Evolutionary conservation across 108 stramenopile species (phyloP).

Genomic region (Fragilariopsis cylindrus): DNA sequence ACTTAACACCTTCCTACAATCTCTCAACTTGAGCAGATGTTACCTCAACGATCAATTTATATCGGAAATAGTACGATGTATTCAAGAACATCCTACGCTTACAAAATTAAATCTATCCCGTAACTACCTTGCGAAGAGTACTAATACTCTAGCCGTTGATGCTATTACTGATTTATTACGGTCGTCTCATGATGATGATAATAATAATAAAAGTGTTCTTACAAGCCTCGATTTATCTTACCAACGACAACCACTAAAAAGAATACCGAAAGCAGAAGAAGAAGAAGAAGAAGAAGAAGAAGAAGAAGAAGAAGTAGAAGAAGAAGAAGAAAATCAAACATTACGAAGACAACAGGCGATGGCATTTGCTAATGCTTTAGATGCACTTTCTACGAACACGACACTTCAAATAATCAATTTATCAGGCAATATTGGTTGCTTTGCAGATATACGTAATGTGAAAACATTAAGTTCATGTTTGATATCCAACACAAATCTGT

Average conservation of each 20-base stretch:
- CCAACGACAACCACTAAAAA: neutral
- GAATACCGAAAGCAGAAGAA: neutral
- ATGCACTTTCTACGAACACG: neutral
- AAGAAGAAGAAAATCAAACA: neutral
- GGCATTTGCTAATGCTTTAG: slow-evolving; percentile 1
- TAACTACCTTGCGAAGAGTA: slow-evolving; percentile 1
- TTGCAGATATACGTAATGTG: neutral
- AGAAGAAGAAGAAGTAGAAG: neutral
- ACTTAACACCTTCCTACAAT: neutral
- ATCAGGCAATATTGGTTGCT: neutral
- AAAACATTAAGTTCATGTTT: slow-evolving; percentile 9
- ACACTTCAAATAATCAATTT: slow-evolving; percentile 10
- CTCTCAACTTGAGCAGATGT: neutral
- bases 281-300: neutral
- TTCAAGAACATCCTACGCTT: slow-evolving; percentile 1
- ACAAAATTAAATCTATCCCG: slow-evolving; percentile 10
- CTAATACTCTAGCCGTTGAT: slow-evolving; percentile 7
- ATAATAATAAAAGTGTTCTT: neutral
- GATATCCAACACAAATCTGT: neutral
- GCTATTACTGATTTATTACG: slow-evolving; percentile 2
- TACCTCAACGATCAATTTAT: neutral
- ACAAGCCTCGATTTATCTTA: slow-evolving; percentile 2
- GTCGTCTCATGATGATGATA: neutral
- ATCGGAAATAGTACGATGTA: neutral
- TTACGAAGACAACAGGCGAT: neutral